Evolutionary conservation across 257 asterid species (phyloP).

Genomic region (Fraxinus cuspidata): DNA sequence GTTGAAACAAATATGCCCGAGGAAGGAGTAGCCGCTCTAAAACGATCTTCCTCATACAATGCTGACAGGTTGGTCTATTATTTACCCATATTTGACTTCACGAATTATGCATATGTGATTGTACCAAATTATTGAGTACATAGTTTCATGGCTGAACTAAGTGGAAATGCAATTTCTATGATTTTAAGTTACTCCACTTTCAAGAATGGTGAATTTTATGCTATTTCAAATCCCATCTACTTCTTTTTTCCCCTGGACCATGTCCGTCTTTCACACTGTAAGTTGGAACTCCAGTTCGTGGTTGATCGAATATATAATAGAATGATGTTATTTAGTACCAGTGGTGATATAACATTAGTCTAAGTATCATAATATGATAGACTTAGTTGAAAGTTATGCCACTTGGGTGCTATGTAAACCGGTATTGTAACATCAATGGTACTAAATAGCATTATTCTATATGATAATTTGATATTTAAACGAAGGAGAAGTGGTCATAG

Average conservation of each 20-base stretch:
- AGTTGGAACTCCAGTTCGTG: not conserved
- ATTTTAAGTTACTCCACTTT: not conserved
- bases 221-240: not conserved
- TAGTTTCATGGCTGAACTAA: not conserved
- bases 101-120: not conserved
- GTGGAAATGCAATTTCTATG: not conserved
- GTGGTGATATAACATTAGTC: too few relatives aligned
- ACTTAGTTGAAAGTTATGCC: too few relatives aligned
- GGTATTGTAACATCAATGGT: too few relatives aligned
- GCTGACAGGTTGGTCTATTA: slow-evolving; percentile 69
- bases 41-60: slow-evolving; percentile 78
- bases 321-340: too few relatives aligned
- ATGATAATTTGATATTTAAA: too few relatives aligned
- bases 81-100: slow-evolving; percentile 3
- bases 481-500: not conserved
- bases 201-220: slow-evolving; percentile 7
- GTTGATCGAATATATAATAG: not conserved
- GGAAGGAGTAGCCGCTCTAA: slow-evolving; percentile 61
- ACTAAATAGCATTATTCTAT: too few relatives aligned
- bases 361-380: too few relatives aligned
- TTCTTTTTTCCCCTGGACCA: slow-evolving; percentile 4
- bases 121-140: not conserved
- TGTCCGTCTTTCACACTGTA: not conserved
- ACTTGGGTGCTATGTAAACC: too few relatives aligned
- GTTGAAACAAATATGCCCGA: slow-evolving; percentile 67